These are phyloP conservation scores for Phytophthora meadii DNA, from an alignment of 352 stramenopile genomes.

Conservation along the genomic window DNA sequence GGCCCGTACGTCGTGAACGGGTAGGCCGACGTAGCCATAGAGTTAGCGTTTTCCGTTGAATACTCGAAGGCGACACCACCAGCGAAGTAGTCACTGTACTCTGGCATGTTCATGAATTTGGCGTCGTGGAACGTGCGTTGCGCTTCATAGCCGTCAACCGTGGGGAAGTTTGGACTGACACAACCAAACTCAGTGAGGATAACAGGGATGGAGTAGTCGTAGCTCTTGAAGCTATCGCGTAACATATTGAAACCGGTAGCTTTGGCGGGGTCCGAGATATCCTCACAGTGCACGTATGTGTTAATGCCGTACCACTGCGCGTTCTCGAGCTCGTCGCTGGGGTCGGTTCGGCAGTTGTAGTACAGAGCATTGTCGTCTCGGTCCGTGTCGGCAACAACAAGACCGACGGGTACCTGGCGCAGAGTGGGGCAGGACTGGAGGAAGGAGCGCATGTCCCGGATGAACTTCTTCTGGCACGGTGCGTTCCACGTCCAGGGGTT, in stretches of 20 bases:
- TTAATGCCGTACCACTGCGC: conserved; percentile 91
- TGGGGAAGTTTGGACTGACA: conserved; percentile 37
- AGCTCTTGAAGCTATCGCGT: conserved; percentile 59
- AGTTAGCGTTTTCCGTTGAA: conserved; percentile 81
- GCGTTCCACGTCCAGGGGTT: conserved; percentile 64
- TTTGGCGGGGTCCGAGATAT: conserved; percentile 48
- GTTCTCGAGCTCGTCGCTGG: conserved; percentile 65
- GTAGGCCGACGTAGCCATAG: conserved; percentile 56
- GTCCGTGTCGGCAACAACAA: conserved; percentile 73
- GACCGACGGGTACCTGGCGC: conserved; percentile 75
- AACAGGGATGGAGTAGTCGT: conserved; percentile 57
- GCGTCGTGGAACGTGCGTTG: conserved; percentile 83
- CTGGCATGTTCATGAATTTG: conserved; percentile 56
- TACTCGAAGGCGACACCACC: conserved; percentile 85
- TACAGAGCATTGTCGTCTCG: conserved; percentile 73
- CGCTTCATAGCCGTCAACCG: conserved; percentile 64
- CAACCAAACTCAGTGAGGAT: conserved; percentile 46
- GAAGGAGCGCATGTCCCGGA: conserved; percentile 87
- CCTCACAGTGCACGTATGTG: conserved; percentile 81
- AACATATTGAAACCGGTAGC: conserved; percentile 69
- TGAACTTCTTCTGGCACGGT: conserved; percentile 91
- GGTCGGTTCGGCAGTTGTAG: conserved; percentile 84
- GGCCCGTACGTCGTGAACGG: conserved; percentile 70
- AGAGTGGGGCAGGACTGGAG: conserved; percentile 63
- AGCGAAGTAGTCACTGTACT: conserved; percentile 65